Conservation (phyloP, 1,139 yeast genomes). For the Pneumocystis carinii region DNA sequence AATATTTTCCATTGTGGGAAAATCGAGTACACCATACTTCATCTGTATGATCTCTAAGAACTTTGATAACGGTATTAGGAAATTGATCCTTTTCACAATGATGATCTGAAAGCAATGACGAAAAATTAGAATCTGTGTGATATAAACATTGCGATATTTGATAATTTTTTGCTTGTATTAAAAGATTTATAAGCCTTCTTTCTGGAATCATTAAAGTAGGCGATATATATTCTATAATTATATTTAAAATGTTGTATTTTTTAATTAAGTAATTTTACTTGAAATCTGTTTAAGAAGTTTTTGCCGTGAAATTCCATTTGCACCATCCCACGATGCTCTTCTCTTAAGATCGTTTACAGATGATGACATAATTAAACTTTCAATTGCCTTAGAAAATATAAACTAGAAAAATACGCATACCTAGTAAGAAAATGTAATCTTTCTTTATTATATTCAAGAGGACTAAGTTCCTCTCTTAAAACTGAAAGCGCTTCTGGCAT, state of each 20-base stretch:
- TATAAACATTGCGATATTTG: constrained; percentile 34
- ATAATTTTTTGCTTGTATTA: constrained; percentile 38
- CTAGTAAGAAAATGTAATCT: constrained; percentile 16
- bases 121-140: constrained; percentile 15
- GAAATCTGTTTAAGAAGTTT: constrained; percentile 30
- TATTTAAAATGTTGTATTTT: not conserved
- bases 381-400: not conserved
- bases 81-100: constrained; percentile 27
- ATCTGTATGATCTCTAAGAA: constrained; percentile 41
- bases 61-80: constrained; percentile 33
- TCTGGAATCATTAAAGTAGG: constrained; percentile 41
- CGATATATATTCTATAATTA: constrained; percentile 27
- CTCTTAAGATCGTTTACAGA: constrained; percentile 23
- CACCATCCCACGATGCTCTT: constrained; percentile 29
- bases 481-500: constrained; percentile 30
- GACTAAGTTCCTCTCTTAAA: constrained; percentile 28
- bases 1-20: constrained; percentile 57
- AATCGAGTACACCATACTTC: constrained; percentile 79
- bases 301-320: constrained; percentile 28
- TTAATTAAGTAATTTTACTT: constrained; percentile 14
- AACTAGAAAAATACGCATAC: not conserved
- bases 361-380: constrained; percentile 26
- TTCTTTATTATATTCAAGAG: constrained; percentile 17
- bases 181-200: constrained; percentile 34
- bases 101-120: constrained; percentile 23